Conservation (phyloP, 768 basidiomycete species). For the Phylloporus rhodoxanthus region DNA sequence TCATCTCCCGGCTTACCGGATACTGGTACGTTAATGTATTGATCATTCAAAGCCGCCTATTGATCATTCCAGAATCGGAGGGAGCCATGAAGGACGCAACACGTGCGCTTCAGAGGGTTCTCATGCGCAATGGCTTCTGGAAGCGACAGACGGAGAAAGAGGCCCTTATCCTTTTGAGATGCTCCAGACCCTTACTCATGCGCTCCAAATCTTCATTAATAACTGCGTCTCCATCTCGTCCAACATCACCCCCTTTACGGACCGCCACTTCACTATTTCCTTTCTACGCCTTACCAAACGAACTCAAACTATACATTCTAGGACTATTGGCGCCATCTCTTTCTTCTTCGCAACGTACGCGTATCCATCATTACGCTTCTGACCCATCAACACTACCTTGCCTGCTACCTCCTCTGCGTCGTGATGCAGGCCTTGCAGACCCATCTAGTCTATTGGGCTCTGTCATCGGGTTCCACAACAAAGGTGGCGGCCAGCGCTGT, state of each 20-base stretch:
- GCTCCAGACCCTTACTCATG: slow-evolving; percentile 45
- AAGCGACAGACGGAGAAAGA: slow-evolving; percentile 41
- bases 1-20: slow-evolving; percentile 5
- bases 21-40: slow-evolving; percentile 4
- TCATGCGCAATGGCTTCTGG: slow-evolving; percentile 46
- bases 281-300: slow-evolving; percentile 45
- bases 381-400: slow-evolving; percentile 44
- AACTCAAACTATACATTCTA: slow-evolving; percentile 53
- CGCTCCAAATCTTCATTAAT: slow-evolving; percentile 15
- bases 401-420: slow-evolving; percentile 30
- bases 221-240: slow-evolving; percentile 10
- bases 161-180: slow-evolving; percentile 45
- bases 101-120: slow-evolving; percentile 31
- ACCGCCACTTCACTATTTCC: slow-evolving; percentile 26
- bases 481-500: slow-evolving; percentile 22
- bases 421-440: slow-evolving; percentile 17
- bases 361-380: slow-evolving; percentile 51
- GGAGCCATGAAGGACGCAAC: slow-evolving; percentile 33
- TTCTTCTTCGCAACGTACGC: slow-evolving; percentile 49
- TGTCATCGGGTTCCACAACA: slow-evolving; percentile 9
- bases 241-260: slow-evolving; percentile 11
- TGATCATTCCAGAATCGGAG: slow-evolving; percentile 14
- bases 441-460: slow-evolving; percentile 15
- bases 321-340: slow-evolving; percentile 52
- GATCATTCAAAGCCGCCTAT: slow-evolving; percentile 13